phyloP scores from a whole-genome alignment of 208 protist genomes.

The Leishmania aethiopica region DNA sequence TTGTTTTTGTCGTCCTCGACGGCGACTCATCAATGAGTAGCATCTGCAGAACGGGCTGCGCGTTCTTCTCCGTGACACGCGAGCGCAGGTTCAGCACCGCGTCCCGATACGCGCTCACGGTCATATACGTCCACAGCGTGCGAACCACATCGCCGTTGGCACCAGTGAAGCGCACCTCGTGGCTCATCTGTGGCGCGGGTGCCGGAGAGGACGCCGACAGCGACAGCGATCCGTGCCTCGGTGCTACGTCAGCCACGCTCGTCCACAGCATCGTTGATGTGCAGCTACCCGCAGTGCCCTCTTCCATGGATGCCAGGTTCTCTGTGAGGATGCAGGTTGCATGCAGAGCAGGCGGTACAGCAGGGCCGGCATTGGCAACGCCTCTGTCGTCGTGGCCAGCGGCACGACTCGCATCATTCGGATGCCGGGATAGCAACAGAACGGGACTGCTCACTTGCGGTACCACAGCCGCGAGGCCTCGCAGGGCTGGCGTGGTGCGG shows the following conservation, averaged over 20 bases:
- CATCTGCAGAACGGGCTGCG: conserved; percentile 30
- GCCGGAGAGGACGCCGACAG: neutral
- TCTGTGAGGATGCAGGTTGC: conserved; percentile 23
- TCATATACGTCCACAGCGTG: conserved; percentile 36
- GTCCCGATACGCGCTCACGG: conserved; percentile 53
- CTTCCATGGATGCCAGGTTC: conserved; percentile 2
- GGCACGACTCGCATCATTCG: neutral
- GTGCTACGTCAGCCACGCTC: conserved; percentile 7
- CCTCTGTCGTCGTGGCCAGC: neutral
- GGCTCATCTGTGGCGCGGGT: neutral
- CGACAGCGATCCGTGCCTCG: neutral
- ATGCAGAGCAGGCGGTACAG: conserved; percentile 5
- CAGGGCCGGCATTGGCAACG: neutral
- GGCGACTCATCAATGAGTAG: conserved; percentile 18
- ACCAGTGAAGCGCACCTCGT: conserved; percentile 23
- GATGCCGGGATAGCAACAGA: conserved; percentile 8
- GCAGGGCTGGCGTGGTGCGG: conserved; percentile 26
- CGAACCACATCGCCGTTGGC: conserved; percentile 35
- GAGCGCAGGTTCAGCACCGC: conserved; percentile 50
- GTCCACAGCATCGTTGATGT: conserved; percentile 32
- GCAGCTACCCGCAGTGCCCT: neutral
- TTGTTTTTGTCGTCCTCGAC: neutral
- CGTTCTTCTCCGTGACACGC: conserved; percentile 10
- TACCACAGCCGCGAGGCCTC: conserved; percentile 28
- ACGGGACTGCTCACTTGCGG: conserved; percentile 40